phyloP scores from a whole-genome alignment of 1,139 yeast genomes.

The Geotrichum bryndzae region DNA sequence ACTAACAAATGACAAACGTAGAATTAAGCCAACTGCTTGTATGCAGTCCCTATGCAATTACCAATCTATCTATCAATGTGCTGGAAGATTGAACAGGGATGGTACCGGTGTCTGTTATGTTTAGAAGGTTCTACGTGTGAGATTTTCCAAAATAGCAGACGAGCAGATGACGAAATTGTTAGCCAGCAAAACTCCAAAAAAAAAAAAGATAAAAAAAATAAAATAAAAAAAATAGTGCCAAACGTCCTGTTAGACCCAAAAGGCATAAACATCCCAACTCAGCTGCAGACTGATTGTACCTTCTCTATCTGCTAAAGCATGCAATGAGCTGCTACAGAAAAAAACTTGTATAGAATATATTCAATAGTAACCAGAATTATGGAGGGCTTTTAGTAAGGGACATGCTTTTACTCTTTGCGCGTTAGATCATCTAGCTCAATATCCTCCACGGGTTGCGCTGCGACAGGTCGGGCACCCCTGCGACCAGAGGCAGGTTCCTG shows the following conservation, averaged over 20 bases:
- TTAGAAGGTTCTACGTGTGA: not conserved
- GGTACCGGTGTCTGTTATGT: not conserved
- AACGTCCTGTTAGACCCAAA: not conserved
- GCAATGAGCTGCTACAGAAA: not conserved
- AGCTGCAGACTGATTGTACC: not conserved
- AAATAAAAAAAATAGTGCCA: not conserved
- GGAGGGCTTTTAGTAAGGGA: not conserved
- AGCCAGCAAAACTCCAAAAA: not conserved
- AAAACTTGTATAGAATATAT: no score
- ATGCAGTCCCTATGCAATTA: not conserved
- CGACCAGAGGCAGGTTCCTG: not conserved
- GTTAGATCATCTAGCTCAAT: conserved; percentile 14
- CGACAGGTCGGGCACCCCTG: conserved; percentile 1
- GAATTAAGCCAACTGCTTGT: not conserved
- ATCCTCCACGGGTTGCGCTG: conserved; percentile 5
- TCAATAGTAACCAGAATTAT: not conserved
- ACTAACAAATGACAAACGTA: not conserved
- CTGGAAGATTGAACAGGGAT: not conserved
- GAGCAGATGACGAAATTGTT: not conserved
- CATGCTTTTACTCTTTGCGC: not conserved
- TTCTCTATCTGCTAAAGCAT: not conserved
- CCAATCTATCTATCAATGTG: not conserved
- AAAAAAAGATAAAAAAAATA: not conserved
- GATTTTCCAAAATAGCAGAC: not conserved
- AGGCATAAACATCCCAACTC: not conserved